Base-by-base conservation (phyloP, 257 asterid species). In the Lycium barbarum region DNA sequence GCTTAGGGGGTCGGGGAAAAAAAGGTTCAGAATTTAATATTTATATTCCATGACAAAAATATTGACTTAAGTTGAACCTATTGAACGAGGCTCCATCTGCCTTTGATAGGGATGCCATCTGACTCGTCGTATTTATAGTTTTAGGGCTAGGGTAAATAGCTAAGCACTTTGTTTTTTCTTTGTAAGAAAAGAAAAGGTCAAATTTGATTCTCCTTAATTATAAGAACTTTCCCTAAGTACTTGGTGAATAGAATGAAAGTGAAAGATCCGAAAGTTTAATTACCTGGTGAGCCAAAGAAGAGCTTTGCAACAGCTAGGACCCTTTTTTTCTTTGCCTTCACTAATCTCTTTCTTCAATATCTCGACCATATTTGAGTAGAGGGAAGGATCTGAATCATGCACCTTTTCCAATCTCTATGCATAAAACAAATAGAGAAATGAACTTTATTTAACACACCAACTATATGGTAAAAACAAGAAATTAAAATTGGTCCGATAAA, bases 221-320 rank as follows among this genome's bases (percentile, higher is more conserved):
- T 26, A 26, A 26, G 33, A 26, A 26, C 33, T 26, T 26, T 26
- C 33, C 33, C 33, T 26, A 26, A 55, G 17, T 17, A 5, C 9
- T 18, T 6, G 26, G 26, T 58, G 26, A 58, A 58, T 18, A 58
- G 65, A 58, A 58, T 17, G 22, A 7, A 18, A 18, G 65, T 59
- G 18, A 59, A 59, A 59, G 11, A 59, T 10, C 11, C 5, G 18
- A 59, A 1, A 17, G 17, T 14, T 26, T 1, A 18, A 59, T 33
- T 85, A 94, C 99, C 99, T 93, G 79, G 92, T 93, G 38, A 96
- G 96, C 98, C 99, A 96, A 84, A 96, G 93, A 80, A 96, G 90
- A 72, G 99, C 90, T 86, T 93, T 95, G 83, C 95, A 87, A 83
- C 97, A 92, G 33, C 95, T 94, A 86, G 90, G 92, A 35, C 95